These are phyloP conservation scores for Sarcodon aspratus DNA, from an alignment of 768 basidiomycete genomes.

Conservation along the genomic window DNA sequence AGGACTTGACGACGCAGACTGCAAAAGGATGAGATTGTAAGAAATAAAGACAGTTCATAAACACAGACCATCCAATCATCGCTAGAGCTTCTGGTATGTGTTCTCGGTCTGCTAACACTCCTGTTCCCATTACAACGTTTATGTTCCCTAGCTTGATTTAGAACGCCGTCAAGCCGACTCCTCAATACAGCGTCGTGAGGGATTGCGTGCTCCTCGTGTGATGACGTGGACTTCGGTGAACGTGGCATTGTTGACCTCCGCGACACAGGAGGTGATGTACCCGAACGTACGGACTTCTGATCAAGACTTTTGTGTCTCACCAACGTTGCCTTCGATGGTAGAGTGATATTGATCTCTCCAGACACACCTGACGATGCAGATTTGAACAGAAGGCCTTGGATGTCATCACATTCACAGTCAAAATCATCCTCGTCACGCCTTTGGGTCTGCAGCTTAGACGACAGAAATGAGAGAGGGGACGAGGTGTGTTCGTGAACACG, in stretches of 20 bases:
- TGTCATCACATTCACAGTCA: background rate
- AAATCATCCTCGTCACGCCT: background rate
- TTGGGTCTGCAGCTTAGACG: background rate
- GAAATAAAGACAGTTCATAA: background rate
- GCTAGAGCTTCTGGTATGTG: background rate
- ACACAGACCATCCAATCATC: background rate
- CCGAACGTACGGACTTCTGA: background rate
- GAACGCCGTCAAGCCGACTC: conserved; percentile 38
- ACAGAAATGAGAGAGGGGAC: background rate
- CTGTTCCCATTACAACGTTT: conserved; percentile 5
- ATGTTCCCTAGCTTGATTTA: conserved; percentile 21
- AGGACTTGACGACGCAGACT: background rate
- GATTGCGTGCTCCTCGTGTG: conserved; percentile 10
- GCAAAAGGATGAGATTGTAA: background rate
- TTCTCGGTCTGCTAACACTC: background rate
- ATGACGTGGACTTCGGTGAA: background rate
- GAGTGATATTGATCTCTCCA: too few relatives aligned
- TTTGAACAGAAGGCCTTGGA: background rate
- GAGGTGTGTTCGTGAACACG: conserved; percentile 8
- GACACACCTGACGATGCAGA: background rate
- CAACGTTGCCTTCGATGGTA: background rate
- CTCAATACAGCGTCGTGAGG: conserved; percentile 46
- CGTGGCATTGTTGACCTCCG: background rate
- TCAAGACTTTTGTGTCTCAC: background rate
- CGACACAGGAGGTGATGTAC: background rate